Conservation (phyloP, 306 rosid genomes). For the Crotalaria pallida region DNA sequence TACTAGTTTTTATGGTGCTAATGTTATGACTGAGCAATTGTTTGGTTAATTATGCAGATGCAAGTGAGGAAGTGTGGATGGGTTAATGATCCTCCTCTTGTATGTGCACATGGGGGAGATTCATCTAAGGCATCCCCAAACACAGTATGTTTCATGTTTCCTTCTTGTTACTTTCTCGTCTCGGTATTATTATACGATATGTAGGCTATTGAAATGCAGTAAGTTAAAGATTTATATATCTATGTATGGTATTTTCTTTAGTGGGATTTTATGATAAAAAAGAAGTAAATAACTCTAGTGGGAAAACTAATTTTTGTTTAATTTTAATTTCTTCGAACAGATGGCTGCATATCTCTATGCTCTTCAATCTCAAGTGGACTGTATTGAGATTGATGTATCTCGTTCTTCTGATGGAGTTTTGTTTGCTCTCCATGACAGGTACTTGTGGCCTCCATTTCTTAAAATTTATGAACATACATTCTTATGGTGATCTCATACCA, state of each 20-base stretch:
- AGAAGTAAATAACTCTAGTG: neutral
- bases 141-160: slow-evolving; percentile 41
- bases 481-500: neutral
- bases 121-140: slow-evolving; percentile 69
- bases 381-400: slow-evolving; percentile 90
- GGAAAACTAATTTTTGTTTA: no score
- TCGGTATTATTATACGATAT: neutral
- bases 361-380: slow-evolving; percentile 59
- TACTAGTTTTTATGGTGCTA: neutral
- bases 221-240: neutral
- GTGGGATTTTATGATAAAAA: no score
- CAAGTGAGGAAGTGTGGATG: slow-evolving; percentile 56
- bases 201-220: neutral
- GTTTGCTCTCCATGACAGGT: slow-evolving; percentile 95
- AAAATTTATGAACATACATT: neutral
- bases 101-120: slow-evolving; percentile 95
- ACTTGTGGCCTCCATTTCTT: neutral
- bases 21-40: neutral
- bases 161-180: neutral
- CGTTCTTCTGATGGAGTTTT: slow-evolving; percentile 79
- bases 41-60: slow-evolving; percentile 29
- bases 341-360: slow-evolving; percentile 69
- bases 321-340: slow-evolving; percentile 25
- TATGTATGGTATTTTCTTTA: neutral
- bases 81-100: slow-evolving; percentile 67